These are phyloP conservation scores for Pichia sp. DNA, from an alignment of 1,139 yeast species.

Conservation along the genomic window DNA sequence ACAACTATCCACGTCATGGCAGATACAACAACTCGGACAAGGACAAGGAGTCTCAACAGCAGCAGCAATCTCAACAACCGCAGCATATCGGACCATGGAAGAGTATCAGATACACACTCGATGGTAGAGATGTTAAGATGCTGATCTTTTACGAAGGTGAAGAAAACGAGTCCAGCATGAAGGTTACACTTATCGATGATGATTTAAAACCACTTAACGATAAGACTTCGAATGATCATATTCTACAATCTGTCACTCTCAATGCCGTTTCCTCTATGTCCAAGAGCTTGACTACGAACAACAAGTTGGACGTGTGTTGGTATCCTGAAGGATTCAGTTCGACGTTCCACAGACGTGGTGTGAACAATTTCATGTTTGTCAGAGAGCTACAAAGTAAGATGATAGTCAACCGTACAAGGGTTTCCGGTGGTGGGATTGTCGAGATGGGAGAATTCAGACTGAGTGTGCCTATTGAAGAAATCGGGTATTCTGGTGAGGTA, in stretches of 20 bases:
- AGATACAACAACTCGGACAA: not conserved
- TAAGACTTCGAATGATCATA: not conserved
- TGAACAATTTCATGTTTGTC: constrained; percentile 44
- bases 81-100: constrained; percentile 15
- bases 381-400: constrained; percentile 43
- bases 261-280: constrained; percentile 12
- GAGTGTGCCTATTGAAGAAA: constrained; percentile 36
- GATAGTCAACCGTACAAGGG: constrained; percentile 35
- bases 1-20: not conserved
- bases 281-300: constrained; percentile 11
- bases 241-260: not conserved
- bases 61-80: not conserved
- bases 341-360: constrained; percentile 42
- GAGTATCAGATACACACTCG: constrained; percentile 8
- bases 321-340: constrained; percentile 45
- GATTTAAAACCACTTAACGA: not conserved
- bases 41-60: not conserved
- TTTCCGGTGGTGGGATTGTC: constrained; percentile 19
- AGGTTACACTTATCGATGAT: too few species aligned
- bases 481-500: constrained; percentile 16
- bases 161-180: too few species aligned
- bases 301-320: constrained; percentile 25
- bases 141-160: constrained; percentile 13
- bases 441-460: constrained; percentile 36
- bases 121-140: constrained; percentile 15